Percentiles rank a stretch among this genome's conserved stretches.
Conservation (phyloP, 2,329 filamentous ascomycete genomes). For the Hirsutella thompsonii region DNA sequence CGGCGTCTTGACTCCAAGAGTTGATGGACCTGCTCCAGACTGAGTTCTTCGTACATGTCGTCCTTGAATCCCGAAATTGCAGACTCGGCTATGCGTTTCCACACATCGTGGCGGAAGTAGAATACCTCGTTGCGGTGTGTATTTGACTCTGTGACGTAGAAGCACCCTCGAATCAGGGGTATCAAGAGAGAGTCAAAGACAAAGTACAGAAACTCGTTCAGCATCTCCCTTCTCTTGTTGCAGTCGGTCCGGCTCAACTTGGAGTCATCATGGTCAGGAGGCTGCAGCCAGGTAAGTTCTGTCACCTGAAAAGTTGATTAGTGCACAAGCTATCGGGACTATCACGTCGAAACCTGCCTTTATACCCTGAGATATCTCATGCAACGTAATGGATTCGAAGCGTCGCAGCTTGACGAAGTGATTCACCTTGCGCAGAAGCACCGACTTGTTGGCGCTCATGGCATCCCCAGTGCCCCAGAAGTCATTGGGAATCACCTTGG, state of each 20-base stretch:
- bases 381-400: constrained; percentile 70
- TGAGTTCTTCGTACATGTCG: constrained; percentile 70
- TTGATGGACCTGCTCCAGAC: constrained; percentile 36
- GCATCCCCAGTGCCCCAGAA: constrained; percentile 56
- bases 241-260: constrained; percentile 61
- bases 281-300: constrained; percentile 60
- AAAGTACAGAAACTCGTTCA: constrained; percentile 82
- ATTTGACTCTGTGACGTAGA: constrained; percentile 89
- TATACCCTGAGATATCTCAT: constrained; percentile 63
- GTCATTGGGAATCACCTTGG: constrained; percentile 56
- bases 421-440: constrained; percentile 58
- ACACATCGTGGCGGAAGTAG: constrained; percentile 91
- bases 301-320: constrained; percentile 36
- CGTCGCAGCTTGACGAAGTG: constrained; percentile 64
- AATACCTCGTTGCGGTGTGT: constrained; percentile 69
- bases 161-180: constrained; percentile 74
- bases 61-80: constrained; percentile 53
- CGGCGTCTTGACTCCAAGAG: constrained; percentile 51
- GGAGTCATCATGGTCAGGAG: constrained; percentile 28
- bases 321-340: no score
- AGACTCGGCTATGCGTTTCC: constrained; percentile 65
- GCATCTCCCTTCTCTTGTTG: constrained; percentile 63
- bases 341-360: constrained; percentile 41
- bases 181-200: constrained; percentile 85
- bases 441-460: constrained; percentile 44